phyloP scores from a whole-genome alignment of 2,329 filamentous ascomycete species.

The Scortechinia acanthostroma region DNA sequence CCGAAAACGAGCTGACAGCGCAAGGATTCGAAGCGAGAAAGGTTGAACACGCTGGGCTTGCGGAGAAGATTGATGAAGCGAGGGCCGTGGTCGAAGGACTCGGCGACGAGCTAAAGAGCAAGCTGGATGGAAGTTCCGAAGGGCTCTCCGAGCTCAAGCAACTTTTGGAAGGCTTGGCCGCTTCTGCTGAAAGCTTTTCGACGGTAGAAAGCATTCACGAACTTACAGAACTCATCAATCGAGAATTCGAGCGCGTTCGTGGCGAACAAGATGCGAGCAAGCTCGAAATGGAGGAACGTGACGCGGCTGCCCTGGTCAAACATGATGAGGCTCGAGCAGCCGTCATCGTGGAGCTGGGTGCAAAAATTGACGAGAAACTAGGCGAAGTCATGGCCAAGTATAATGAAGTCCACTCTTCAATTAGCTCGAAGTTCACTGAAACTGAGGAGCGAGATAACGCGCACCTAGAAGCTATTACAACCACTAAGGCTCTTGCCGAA shows the following conservation, averaged over 20 bases:
- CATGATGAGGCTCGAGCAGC: neutral
- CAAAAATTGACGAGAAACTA: slow-evolving; percentile 37
- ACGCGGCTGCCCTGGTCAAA: neutral
- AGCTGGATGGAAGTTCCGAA: slow-evolving; percentile 43
- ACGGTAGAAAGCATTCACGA: slow-evolving; percentile 27
- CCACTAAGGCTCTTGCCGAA: slow-evolving; percentile 50
- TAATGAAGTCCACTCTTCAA: slow-evolving; percentile 48
- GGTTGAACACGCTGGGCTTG: slow-evolving; percentile 49
- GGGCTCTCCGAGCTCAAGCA: slow-evolving; percentile 40
- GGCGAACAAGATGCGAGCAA: slow-evolving; percentile 47
- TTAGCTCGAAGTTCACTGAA: slow-evolving; percentile 45
- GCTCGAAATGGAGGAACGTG: slow-evolving; percentile 32
- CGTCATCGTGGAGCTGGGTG: neutral
- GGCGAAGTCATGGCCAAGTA: slow-evolving; percentile 54
- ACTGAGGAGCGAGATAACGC: slow-evolving; percentile 45
- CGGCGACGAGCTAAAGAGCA: slow-evolving; percentile 50
- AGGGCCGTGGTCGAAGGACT: slow-evolving; percentile 46
- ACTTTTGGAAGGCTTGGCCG: slow-evolving; percentile 41
- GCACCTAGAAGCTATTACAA: slow-evolving; percentile 45
- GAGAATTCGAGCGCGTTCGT: slow-evolving; percentile 53
- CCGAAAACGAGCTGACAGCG: slow-evolving; percentile 51
- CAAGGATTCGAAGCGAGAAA: slow-evolving; percentile 59
- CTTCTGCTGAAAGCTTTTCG: neutral
- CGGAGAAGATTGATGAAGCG: slow-evolving; percentile 48
- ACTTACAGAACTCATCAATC: slow-evolving; percentile 41